Percentiles rank a stretch among this genome's conserved stretches.
These are phyloP conservation scores for Scorias spongiosa DNA, from an alignment of 2,329 filamentous ascomycete species.

Conservation along the genomic window DNA sequence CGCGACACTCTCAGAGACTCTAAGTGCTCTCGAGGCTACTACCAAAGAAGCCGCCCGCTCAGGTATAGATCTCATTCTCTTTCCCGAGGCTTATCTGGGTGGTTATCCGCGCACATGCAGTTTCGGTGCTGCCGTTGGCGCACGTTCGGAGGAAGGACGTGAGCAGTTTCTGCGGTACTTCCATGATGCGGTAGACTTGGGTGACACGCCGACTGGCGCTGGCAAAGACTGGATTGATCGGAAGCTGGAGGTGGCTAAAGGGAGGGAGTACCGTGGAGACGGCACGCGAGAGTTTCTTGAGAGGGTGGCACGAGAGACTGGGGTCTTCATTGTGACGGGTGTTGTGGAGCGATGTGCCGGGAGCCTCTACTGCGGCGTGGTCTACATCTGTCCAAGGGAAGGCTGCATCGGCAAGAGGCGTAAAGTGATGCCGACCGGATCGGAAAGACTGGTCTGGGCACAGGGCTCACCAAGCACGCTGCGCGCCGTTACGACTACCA, in stretches of 20 bases:
- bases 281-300: conserved; percentile 72
- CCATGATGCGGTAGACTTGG: conserved; percentile 63
- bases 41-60: conserved; percentile 47
- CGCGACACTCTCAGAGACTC: conserved; percentile 39
- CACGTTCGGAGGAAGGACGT: conserved; percentile 51
- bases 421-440: conserved; percentile 85
- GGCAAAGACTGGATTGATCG: conserved; percentile 57
- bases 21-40: conserved; percentile 48
- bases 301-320: conserved; percentile 56
- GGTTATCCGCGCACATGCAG: conserved; percentile 72
- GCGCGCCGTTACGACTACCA: conserved; percentile 60
- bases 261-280: conserved; percentile 43
- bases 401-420: conserved; percentile 72
- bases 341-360: conserved; percentile 68
- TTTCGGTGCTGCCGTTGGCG: conserved; percentile 63
- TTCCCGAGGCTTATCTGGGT: conserved; percentile 84
- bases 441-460: conserved; percentile 75
- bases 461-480: conserved; percentile 69
- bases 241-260: conserved; percentile 37
- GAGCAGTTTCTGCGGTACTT: conserved; percentile 78
- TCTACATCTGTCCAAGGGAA: conserved; percentile 63
- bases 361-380: conserved; percentile 65
- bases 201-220: conserved; percentile 57
- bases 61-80: conserved; percentile 57
- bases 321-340: conserved; percentile 69